A percentile compares a stretch with the other conserved stretches of the same genome.
Evolutionary conservation across 129 eudicot genomes (phyloP).

Genomic region (Daucus carota): DH1_v3.0 NC_030389.2:11337501-11338000

Average conservation of each 20-base stretch:
- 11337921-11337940: background rate
- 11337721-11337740: background rate
- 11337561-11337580: no score
- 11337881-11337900: background rate
- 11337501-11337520: background rate
- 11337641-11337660: no score
- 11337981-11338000: background rate
- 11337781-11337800: background rate
- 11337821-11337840: conserved; percentile 1
- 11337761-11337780: background rate
- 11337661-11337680: background rate
- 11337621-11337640: no score
- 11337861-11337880: background rate
- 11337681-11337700: background rate
- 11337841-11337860: background rate
- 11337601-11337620: no score
- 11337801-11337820: background rate
- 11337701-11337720: background rate
- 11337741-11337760: background rate
- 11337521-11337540: background rate
- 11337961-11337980: background rate
- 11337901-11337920: background rate
- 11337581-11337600: no score
- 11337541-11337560: background rate
- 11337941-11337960: background rate